phyloP scores from a whole-genome alignment of 176 grass and related monocot species.

The Musa troglodytarum region DNA sequence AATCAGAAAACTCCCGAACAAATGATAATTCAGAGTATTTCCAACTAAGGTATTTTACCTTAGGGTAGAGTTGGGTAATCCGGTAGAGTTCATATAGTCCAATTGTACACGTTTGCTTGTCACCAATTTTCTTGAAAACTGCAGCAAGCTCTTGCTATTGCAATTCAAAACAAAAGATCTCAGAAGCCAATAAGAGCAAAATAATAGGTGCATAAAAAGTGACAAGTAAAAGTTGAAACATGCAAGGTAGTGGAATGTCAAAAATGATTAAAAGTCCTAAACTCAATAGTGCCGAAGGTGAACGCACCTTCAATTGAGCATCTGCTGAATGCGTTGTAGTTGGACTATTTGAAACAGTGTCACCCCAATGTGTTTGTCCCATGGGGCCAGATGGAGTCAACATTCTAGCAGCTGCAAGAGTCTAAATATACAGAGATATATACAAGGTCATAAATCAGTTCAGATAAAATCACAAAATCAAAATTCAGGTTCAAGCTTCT shows the following conservation, averaged over 20 bases:
- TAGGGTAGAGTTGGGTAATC: constrained; percentile 95
- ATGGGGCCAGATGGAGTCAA: constrained; percentile 87
- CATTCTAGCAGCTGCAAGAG: constrained; percentile 98
- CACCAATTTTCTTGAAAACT: constrained; percentile 98
- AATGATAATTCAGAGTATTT: background rate
- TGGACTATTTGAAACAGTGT: constrained; percentile 69
- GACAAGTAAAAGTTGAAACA: background rate
- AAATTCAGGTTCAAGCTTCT: background rate
- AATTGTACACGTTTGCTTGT: constrained; percentile 93
- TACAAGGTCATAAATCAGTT: constrained; percentile 14
- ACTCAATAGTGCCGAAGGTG: background rate
- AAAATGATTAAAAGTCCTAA: background rate
- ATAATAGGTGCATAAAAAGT: background rate
- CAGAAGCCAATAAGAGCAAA: background rate
- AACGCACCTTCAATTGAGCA: constrained; percentile 80
- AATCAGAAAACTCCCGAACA: background rate
- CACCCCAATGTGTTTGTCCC: constrained; percentile 94
- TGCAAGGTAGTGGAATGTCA: background rate
- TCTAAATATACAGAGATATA: constrained; percentile 30
- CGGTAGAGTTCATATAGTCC: constrained; percentile 92
- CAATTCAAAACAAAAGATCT: constrained; percentile 8
- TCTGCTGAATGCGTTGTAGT: constrained; percentile 67
- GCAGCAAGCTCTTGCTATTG: constrained; percentile 98
- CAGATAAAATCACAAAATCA: constrained; percentile 3
- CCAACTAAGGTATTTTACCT: constrained; percentile 32